A percentile compares a stretch with the other conserved stretches of the same genome.
phyloP scores from a whole-genome alignment of 2,329 filamentous ascomycete genomes.

The Cladophialophora psammophila region DNA sequence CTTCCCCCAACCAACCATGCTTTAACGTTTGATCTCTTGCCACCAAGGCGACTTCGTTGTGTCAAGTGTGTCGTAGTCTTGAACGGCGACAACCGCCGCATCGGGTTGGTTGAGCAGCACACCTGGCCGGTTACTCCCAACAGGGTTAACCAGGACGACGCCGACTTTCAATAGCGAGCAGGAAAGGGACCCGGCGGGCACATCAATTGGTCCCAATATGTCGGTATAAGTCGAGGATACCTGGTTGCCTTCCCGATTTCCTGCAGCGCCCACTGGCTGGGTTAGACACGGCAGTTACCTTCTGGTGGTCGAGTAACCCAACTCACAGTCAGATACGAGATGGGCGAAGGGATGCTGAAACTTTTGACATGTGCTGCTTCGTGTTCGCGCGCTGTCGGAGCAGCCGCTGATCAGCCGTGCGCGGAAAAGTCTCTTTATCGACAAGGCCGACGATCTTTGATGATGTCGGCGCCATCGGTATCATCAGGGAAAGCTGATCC shows the following conservation, averaged over 20 bases:
- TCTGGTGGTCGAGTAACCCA: too few relatives aligned
- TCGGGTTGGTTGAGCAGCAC: conserved; percentile 1
- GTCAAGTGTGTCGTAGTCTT: neutral
- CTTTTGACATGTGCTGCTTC: neutral
- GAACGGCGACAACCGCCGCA: neutral
- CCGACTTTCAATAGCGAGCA: neutral
- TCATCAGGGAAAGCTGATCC: neutral
- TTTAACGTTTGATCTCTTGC: conserved; percentile 7
- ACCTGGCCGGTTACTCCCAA: neutral
- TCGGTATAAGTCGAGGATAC: conserved; percentile 1
- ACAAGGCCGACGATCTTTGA: neutral
- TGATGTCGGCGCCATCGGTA: neutral
- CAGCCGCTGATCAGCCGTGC: neutral
- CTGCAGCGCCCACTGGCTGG: conserved; percentile 13
- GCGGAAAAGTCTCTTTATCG: neutral
- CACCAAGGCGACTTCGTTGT: conserved; percentile 3
- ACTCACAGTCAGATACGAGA: neutral
- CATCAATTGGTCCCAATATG: neutral
- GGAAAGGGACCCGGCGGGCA: neutral
- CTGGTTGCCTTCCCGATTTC: conserved; percentile 7
- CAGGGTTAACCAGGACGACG: neutral
- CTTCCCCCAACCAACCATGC: neutral
- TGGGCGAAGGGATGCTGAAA: neutral
- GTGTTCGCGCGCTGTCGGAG: too few relatives aligned
- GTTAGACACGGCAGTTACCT: conserved; percentile 3